Percentiles rank a stretch among this genome's conserved stretches.
phyloP scores from a whole-genome alignment of 768 basidiomycete genomes.

The Tulasnella sp. region DNA sequence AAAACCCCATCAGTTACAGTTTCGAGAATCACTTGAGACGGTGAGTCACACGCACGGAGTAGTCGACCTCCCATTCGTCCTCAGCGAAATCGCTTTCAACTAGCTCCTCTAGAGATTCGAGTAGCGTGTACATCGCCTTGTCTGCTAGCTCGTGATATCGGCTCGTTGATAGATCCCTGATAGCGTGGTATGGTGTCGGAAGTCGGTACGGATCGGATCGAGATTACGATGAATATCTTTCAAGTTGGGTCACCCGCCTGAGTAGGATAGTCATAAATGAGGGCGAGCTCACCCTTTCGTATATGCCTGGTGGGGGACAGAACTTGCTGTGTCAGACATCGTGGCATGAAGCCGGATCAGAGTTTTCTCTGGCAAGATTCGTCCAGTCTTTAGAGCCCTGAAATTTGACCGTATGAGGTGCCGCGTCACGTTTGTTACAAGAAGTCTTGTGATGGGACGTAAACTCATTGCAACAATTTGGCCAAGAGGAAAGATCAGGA shows the following conservation, averaged over 20 bases:
- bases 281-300: background rate
- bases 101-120: slow-evolving; percentile 62
- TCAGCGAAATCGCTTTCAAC: slow-evolving; percentile 47
- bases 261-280: background rate
- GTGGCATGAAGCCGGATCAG: too few relatives aligned
- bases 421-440: too few relatives aligned
- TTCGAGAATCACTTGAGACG: background rate
- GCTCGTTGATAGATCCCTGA: slow-evolving; percentile 45
- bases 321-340: too few relatives aligned
- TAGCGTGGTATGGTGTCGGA: background rate
- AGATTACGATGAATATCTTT: background rate
- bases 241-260: background rate
- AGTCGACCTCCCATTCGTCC: slow-evolving; percentile 70
- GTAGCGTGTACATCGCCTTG: slow-evolving; percentile 59
- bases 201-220: too few relatives aligned
- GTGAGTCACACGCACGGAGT: slow-evolving; percentile 53
- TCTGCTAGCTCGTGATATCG: slow-evolving; percentile 66
- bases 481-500: too few relatives aligned
- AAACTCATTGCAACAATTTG: too few relatives aligned
- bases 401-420: too few relatives aligned
- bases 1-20: too few relatives aligned
- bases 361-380: too few relatives aligned
- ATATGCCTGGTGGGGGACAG: background rate
- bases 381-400: too few relatives aligned
- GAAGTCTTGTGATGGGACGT: too few relatives aligned